Evolutionary conservation across 2,329 filamentous ascomycete genomes (phyloP), one percentile per base, ranked within the genome.

Genomic region (Ophiostoma sp.): DNA sequence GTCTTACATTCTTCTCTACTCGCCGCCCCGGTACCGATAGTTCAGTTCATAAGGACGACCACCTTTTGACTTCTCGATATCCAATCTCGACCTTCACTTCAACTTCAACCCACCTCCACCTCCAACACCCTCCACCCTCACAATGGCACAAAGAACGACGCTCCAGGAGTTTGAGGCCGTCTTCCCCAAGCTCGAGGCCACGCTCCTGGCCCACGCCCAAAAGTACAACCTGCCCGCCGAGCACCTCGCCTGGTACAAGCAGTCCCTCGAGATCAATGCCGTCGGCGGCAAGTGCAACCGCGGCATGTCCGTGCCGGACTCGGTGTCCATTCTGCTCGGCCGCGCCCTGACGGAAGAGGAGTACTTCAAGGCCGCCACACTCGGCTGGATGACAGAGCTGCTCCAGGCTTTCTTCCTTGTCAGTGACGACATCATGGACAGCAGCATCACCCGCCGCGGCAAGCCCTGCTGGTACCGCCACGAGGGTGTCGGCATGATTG

Each of bases 341-440:
- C 85, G 89, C 78, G 85, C 92, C 72, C 90, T 98, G 76, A 89
- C 86, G 77, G 88, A 93, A 75, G 89, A 95, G 74, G 92, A 98
- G 84, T 97, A 95, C 87, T 96, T 97, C 86, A 87, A 93, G 78
- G 87, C 95, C 66, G 93, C 94, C 61, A 92, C 93, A 22, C 89
- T 99, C 22, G 96, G 96, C 80, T 99, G 96, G 96, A 90, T 97
- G 88, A 97, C 97, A 76, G 96, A 99, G 88, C 90, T 99, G 69
- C 92, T 99, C 45, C 96, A 99, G 86, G 95, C 96, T 77, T 98
- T 98, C 88, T 98, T 99, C 90, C 90, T 99, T 74, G 96, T 99
- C 77, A 94, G 93, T 61, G 96, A 99, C 85, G 96, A 99, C 83
- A 98, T 99, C 80, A 99, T 99, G 96, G 96, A 99, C 85, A 85